Evolutionary conservation across 1,284 basidiomycete genomes (phyloP).

Genomic region (Ceratobasidium sp.): DNA sequence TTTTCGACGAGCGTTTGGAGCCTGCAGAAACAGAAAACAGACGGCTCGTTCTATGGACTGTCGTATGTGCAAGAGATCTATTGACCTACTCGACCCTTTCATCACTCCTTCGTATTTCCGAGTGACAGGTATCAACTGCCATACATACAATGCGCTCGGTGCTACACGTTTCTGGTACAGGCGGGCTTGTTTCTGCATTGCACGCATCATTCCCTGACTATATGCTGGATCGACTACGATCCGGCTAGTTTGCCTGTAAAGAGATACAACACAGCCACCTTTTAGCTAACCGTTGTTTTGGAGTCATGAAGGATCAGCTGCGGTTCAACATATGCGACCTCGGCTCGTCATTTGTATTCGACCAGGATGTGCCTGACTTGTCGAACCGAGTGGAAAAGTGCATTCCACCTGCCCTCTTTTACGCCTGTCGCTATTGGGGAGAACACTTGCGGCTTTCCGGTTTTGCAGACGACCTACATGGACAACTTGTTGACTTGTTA

Average conservation of each 20-base stretch:
- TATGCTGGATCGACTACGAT: not conserved
- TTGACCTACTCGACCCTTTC: not conserved
- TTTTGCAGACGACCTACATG: no score
- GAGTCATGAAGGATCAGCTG: not conserved
- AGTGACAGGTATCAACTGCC: not conserved
- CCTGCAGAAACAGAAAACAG: not conserved
- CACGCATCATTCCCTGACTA: not conserved
- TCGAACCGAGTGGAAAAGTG: no score
- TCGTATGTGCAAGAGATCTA: not conserved
- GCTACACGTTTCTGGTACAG: not conserved
- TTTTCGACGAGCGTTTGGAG: not conserved
- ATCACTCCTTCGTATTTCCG: not conserved
- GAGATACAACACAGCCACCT: not conserved
- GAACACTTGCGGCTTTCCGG: no score
- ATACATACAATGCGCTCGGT: not conserved
- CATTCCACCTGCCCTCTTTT: no score
- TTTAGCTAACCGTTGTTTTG: not conserved
- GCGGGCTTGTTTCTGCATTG: not conserved
- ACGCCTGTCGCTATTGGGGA: no score
- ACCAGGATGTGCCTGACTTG: no score
- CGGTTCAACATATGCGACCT: conserved; percentile 10
- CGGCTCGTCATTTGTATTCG: not conserved
- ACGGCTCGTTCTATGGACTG: not conserved
- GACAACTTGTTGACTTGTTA: no score
- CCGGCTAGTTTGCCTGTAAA: not conserved